Evolutionary conservation across 129 eudicot genomes (phyloP), one percentile per base, ranked within the genome.

Genomic region (Centrapalus pauciflorus): DNA sequence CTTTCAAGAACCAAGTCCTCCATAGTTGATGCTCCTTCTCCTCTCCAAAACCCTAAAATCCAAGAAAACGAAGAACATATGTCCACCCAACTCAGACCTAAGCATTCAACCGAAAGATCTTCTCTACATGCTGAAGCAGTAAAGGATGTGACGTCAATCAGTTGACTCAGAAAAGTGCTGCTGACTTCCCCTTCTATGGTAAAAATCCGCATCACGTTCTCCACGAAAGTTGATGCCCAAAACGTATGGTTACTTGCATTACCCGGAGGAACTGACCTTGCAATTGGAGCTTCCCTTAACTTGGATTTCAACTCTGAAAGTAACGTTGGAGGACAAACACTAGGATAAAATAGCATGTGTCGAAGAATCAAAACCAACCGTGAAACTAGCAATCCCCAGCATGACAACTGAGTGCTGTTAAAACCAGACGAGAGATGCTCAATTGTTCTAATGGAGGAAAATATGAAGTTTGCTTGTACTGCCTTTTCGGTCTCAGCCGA

Each of bases 1-100:
- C 99, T 81, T 79, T 93, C 96, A 37, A 86, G 75, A 76, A 93
- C 64, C 32, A 93, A 68, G 46, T 93, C 99, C 24, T 93, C 96
- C 64, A 69, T 76, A 7, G 75, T 80, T 4, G 58, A 74, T 67
- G 95, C 90, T 66, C 71, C 81, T 87, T 76, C 74, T 40, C 93
- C 90, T 71, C 72, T 80, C 99, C 99, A 93, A 20, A 79, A 68
- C 77, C 85, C 87, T 81, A 93, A 57, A 73, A 89, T 82, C 83
- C 59, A 49, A 51, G 92, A 78, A 26, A 89, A 84, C 7, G 82
- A 65, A 61, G 89, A 61, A 74, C 80, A 85, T 58, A 89, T 64
- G 21, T 86, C 92, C 7, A 67, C 64, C 89, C 86, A 82, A 30
- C 34, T 76, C 77, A 86, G 72, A 40, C 85, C 79, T 34, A 85